Percentiles rank a stretch among this genome's conserved stretches.
Conservation (phyloP, 2,329 filamentous ascomycete species). For the Venturia aucupariae region DNA sequence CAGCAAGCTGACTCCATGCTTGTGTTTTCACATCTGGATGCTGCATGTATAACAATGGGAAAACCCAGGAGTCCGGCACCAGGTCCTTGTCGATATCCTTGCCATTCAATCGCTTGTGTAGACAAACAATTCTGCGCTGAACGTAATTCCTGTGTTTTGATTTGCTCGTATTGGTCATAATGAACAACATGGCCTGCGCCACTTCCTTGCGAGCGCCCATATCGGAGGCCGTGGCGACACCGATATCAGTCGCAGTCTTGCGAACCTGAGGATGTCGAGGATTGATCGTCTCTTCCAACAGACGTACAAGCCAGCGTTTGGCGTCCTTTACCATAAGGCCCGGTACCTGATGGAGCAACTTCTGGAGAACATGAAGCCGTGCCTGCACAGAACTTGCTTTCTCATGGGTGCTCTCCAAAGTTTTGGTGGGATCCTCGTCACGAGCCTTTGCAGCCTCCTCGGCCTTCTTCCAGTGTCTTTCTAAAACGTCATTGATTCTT, state of each 20-base stretch:
- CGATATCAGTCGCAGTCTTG: background rate
- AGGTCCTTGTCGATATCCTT: constrained; percentile 5
- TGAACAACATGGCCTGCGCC: background rate
- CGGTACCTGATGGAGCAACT: background rate
- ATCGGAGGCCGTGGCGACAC: background rate
- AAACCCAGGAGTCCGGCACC: background rate
- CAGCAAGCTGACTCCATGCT: background rate
- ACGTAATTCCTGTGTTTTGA: constrained; percentile 1
- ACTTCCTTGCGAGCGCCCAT: background rate
- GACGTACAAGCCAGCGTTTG: background rate
- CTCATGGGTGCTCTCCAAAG: background rate
- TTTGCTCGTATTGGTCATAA: constrained; percentile 2
- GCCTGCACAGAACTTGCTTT: constrained; percentile 2
- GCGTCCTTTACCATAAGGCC: background rate
- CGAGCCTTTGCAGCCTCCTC: background rate
- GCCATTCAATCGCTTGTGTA: background rate
- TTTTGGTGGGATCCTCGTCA: background rate
- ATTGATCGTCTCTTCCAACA: constrained; percentile 4
- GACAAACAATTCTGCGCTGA: background rate
- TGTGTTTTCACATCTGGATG: background rate
- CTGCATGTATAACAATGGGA: background rate
- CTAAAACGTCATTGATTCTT: background rate
- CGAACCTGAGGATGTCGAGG: background rate
- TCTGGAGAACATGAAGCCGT: background rate
- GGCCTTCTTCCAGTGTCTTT: background rate